Conservation (phyloP, 345 rosid genomes). For the Turritis glabra region DNA sequence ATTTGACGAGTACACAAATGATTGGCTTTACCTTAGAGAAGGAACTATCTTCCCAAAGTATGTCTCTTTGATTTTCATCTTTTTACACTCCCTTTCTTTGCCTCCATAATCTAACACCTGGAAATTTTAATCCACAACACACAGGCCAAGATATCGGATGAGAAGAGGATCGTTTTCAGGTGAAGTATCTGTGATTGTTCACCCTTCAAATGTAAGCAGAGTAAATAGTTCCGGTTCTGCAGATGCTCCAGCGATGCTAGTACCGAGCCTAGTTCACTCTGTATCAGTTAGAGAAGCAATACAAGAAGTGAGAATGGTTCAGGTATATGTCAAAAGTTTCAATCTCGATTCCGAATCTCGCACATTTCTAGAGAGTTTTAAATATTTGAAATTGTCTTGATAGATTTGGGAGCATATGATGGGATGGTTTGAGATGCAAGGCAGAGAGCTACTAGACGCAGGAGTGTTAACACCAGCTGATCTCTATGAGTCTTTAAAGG, state of each 20-base stretch:
- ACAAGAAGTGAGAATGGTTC: slow-evolving; percentile 83
- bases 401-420: slow-evolving; percentile 67
- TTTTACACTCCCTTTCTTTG: slow-evolving; percentile 12
- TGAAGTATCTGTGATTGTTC: slow-evolving; percentile 55
- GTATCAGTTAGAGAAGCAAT: slow-evolving; percentile 76
- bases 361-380: background rate
- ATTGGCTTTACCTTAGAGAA: slow-evolving; percentile 81
- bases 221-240: slow-evolving; percentile 29
- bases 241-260: slow-evolving; percentile 69
- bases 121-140: slow-evolving; percentile 34
- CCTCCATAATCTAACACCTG: slow-evolving; percentile 27
- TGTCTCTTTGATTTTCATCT: slow-evolving; percentile 20
- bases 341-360: background rate
- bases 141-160: slow-evolving; percentile 74
- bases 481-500: slow-evolving; percentile 57
- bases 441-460: slow-evolving; percentile 62
- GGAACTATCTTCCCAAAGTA: slow-evolving; percentile 88
- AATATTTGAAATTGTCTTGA: background rate
- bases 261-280: slow-evolving; percentile 71
- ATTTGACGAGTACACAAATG: slow-evolving; percentile 88
- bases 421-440: slow-evolving; percentile 60
- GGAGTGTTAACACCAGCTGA: slow-evolving; percentile 51
- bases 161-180: slow-evolving; percentile 47
- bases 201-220: slow-evolving; percentile 40
- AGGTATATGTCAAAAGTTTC: slow-evolving; percentile 46